These are phyloP conservation scores for Coemansia sp. DNA, from an alignment of 192 early-diverging fungal genomes.

Conservation along the genomic window DNA sequence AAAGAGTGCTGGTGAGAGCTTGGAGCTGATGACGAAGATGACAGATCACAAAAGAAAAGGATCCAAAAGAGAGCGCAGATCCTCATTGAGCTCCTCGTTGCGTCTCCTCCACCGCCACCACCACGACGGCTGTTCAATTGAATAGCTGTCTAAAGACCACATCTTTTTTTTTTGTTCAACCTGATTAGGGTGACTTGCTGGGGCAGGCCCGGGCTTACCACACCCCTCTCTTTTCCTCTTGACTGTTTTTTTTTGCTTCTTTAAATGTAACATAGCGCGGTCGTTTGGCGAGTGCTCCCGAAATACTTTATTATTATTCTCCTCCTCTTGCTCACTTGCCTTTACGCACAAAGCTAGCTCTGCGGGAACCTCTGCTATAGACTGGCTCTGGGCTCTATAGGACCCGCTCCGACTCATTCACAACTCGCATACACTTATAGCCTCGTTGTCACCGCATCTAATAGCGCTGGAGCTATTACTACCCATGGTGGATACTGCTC, in stretches of 20 bases:
- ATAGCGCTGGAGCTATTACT: neutral
- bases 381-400: neutral
- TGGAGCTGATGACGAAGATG: neutral
- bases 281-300: neutral
- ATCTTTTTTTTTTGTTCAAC: neutral
- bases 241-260: slow-evolving; percentile 8
- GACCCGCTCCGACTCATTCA: neutral
- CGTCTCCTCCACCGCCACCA: neutral
- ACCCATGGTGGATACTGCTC: slow-evolving; percentile 2
- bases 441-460: neutral
- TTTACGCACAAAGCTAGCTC: neutral
- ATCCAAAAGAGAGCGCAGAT: neutral
- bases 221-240: neutral
- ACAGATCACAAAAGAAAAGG: neutral
- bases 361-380: neutral
- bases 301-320: slow-evolving; percentile 10
- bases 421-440: neutral
- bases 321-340: neutral
- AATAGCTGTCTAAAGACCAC: neutral
- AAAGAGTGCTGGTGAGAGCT: neutral
- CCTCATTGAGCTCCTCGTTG: neutral
- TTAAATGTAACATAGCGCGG: neutral
- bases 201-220: slow-evolving; percentile 2
- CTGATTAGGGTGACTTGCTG: neutral
- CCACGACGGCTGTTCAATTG: neutral